Percentiles rank a stretch among this genome's conserved stretches.
These are phyloP conservation scores for Heliocybe sulcata DNA, from an alignment of 1,284 basidiomycete species.

Conservation along the genomic window DNA sequence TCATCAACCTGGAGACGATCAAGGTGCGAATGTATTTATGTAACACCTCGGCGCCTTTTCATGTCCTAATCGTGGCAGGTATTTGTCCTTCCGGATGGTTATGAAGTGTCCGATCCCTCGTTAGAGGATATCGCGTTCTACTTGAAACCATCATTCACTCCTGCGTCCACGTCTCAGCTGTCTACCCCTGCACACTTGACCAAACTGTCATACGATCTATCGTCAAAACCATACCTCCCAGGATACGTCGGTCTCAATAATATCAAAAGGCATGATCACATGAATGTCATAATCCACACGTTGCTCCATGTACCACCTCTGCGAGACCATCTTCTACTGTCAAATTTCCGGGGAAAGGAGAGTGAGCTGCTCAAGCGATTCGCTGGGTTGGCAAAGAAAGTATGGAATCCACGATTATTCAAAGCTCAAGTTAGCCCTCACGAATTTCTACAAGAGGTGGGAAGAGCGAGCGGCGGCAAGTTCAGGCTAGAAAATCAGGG, in stretches of 20 bases:
- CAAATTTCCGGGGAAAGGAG: constrained; percentile 63
- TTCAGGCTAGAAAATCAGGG: constrained; percentile 92
- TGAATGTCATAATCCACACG: constrained; percentile 95
- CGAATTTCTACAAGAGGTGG: constrained; percentile 96
- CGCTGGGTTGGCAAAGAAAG: constrained; percentile 79
- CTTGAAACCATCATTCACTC: constrained; percentile 78
- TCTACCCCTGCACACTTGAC: constrained; percentile 57
- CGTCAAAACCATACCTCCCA: constrained; percentile 77
- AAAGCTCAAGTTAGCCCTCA: constrained; percentile 98
- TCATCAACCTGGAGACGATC: constrained; percentile 90
- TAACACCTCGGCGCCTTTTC: constrained; percentile 2
- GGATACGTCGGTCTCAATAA: constrained; percentile 98
- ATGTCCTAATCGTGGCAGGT: constrained; percentile 47
- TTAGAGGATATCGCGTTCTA: constrained; percentile 92
- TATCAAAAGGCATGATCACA: constrained; percentile 94
- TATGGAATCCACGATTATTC: constrained; percentile 96
- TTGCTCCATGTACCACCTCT: constrained; percentile 88
- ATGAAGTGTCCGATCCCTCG: constrained; percentile 91
- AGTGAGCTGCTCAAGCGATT: constrained; percentile 87
- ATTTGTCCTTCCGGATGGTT: constrained; percentile 97
- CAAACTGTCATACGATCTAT: constrained; percentile 79
- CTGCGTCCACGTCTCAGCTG: constrained; percentile 38
- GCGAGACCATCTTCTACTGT: constrained; percentile 81
- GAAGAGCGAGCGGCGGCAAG: constrained; percentile 79
- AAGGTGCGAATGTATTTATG: constrained; percentile 50